phyloP scores from a whole-genome alignment of 2,329 filamentous ascomycete species.

The Plectosphaerella sp. region DNA sequence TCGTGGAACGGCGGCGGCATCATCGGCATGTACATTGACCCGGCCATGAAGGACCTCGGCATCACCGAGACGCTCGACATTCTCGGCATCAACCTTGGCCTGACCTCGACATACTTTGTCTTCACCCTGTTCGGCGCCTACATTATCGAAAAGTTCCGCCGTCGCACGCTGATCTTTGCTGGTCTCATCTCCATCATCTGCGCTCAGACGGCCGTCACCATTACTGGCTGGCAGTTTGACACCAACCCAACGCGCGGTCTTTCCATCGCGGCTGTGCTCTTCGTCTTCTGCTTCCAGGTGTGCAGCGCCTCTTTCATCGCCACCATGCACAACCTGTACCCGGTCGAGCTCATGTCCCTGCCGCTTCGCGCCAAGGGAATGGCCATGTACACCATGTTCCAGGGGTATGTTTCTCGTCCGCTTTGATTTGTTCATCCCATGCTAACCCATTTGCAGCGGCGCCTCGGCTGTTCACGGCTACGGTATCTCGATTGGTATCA shows the following conservation, averaged over 20 bases:
- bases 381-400: slow-evolving; percentile 38
- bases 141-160: slow-evolving; percentile 34
- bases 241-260: slow-evolving; percentile 21
- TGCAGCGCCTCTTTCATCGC: slow-evolving; percentile 39
- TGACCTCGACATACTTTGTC: slow-evolving; percentile 38
- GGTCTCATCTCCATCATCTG: slow-evolving; percentile 29
- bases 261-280: slow-evolving; percentile 36
- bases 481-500: slow-evolving; percentile 41
- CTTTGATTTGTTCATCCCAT: too few species aligned
- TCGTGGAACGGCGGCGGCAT: slow-evolving; percentile 43
- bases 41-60: slow-evolving; percentile 35
- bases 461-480: slow-evolving; percentile 38
- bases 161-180: slow-evolving; percentile 31
- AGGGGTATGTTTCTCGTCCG: slow-evolving; percentile 18
- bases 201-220: slow-evolving; percentile 38
- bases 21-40: slow-evolving; percentile 34
- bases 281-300: slow-evolving; percentile 43
- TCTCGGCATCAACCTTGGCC: slow-evolving; percentile 36
- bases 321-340: slow-evolving; percentile 43
- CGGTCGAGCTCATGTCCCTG: slow-evolving; percentile 37
- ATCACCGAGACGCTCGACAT: slow-evolving; percentile 29
- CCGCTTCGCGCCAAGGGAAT: slow-evolving; percentile 39
- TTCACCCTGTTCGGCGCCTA: slow-evolving; percentile 37
- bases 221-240: slow-evolving; percentile 41
- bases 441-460: slow-evolving; percentile 7